phyloP scores from a whole-genome alignment of 2,329 filamentous ascomycete genomes.

The Ophiostoma quercus region DNA sequence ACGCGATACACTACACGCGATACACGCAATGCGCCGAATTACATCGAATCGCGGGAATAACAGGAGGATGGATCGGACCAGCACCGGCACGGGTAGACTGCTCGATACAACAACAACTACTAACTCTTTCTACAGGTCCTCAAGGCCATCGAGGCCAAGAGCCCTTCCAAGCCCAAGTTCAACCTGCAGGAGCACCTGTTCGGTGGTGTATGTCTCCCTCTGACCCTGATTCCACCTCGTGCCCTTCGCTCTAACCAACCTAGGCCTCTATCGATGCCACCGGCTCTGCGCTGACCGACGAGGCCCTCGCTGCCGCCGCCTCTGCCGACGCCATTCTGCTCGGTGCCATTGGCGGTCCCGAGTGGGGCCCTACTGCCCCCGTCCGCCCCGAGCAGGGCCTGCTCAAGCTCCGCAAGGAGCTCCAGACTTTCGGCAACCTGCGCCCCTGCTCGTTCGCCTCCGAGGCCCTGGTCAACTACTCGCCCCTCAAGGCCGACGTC shows the following conservation, averaged over 20 bases:
- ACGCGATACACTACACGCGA: not conserved
- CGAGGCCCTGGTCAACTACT: slow-evolving; percentile 73
- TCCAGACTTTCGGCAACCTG: slow-evolving; percentile 90
- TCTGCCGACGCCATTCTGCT: slow-evolving; percentile 83
- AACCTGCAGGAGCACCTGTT: slow-evolving; percentile 86
- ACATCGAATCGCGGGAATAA: not conserved
- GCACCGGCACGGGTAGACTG: not conserved
- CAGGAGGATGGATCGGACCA: not conserved
- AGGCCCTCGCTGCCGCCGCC: slow-evolving; percentile 77
- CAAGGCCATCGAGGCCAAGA: slow-evolving; percentile 67
- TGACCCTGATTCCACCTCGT: not conserved
- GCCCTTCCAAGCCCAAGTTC: slow-evolving; percentile 67
- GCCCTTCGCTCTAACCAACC: too few relatives aligned
- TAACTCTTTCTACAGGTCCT: slow-evolving; percentile 54
- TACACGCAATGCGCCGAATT: not conserved
- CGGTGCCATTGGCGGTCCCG: slow-evolving; percentile 87
- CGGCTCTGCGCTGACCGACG: slow-evolving; percentile 73
- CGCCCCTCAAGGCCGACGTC: slow-evolving; percentile 79
- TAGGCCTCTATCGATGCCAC: slow-evolving; percentile 84
- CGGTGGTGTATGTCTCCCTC: slow-evolving; percentile 70
- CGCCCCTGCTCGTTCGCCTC: slow-evolving; percentile 94
- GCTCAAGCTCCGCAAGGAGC: slow-evolving; percentile 84
- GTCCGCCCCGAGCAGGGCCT: slow-evolving; percentile 92
- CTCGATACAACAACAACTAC: not conserved
- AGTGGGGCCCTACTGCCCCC: slow-evolving; percentile 80